Percentiles rank a stretch among this genome's conserved stretches.
Evolutionary conservation across 352 stramenopile species (phyloP).

Genomic region (Phytophthora capsici): DNA sequence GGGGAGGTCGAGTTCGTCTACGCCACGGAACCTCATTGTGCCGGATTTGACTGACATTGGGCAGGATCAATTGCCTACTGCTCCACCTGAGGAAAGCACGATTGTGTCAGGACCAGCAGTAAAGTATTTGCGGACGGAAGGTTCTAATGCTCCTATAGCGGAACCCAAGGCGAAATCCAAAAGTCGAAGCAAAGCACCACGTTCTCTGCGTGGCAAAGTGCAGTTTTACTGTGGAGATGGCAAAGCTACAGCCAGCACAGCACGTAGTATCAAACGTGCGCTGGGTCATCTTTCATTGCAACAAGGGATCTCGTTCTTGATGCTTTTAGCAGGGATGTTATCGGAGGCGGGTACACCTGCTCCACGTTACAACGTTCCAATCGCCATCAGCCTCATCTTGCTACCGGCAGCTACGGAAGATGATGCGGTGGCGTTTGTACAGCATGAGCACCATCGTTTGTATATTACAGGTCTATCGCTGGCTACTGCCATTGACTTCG

Average conservation of each 20-base stretch:
- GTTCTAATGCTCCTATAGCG: neutral
- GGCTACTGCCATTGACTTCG: slow-evolving; percentile 56
- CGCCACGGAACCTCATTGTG: slow-evolving; percentile 45
- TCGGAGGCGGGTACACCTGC: slow-evolving; percentile 67
- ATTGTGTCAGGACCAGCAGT: slow-evolving; percentile 9
- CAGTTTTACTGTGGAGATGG: slow-evolving; percentile 29
- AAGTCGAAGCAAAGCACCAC: slow-evolving; percentile 22
- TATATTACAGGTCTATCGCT: slow-evolving; percentile 60
- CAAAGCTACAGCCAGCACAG: slow-evolving; percentile 9
- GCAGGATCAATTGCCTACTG: slow-evolving; percentile 12
- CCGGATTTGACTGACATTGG: slow-evolving; percentile 39
- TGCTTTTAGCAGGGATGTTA: slow-evolving; percentile 64
- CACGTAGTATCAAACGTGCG: slow-evolving; percentile 32
- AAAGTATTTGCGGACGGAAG: slow-evolving; percentile 29
- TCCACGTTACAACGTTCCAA: slow-evolving; percentile 76
- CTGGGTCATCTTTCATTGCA: slow-evolving; percentile 56
- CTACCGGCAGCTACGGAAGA: slow-evolving; percentile 37
- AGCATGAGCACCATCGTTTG: slow-evolving; percentile 49
- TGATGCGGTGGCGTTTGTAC: slow-evolving; percentile 15
- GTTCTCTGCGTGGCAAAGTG: slow-evolving; percentile 36
- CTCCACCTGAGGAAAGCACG: neutral
- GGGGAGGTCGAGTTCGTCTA: slow-evolving; percentile 23
- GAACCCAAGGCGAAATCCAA: slow-evolving; percentile 12
- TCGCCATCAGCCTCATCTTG: slow-evolving; percentile 63
- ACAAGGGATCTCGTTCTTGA: slow-evolving; percentile 59